Percentiles rank a stretch among this genome's conserved stretches.
These are phyloP conservation scores for Syzygium grande DNA, from an alignment of 345 rosid species.

Conservation along the genomic window DNA sequence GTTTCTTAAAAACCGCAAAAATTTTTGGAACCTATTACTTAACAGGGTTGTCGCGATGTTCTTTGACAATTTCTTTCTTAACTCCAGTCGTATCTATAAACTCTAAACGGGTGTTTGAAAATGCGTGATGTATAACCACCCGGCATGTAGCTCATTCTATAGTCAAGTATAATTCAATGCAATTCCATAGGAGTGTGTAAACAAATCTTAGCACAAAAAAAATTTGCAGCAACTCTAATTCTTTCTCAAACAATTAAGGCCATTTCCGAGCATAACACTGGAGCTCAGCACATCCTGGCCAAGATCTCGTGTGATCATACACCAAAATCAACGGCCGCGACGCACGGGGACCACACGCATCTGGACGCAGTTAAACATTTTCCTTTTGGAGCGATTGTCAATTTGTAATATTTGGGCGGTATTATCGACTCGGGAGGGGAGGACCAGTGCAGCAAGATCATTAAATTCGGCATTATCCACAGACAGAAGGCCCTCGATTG, in stretches of 20 bases:
- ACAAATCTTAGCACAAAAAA: neutral
- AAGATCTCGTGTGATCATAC: neutral
- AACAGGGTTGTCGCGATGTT: fast-evolving
- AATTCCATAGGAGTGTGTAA: neutral
- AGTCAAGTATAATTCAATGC: neutral
- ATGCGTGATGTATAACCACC: fast-evolving
- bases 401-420: fast-evolving
- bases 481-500: neutral
- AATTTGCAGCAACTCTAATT: neutral
- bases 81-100: fast-evolving
- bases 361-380: neutral
- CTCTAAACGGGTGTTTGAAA: neutral
- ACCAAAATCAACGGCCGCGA: neutral
- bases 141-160: neutral
- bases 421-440: neutral
- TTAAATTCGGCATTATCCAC: neutral
- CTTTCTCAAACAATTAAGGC: neutral
- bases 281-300: neutral
- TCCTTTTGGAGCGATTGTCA: neutral
- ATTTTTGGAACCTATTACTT: fast-evolving
- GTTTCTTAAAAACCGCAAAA: neutral
- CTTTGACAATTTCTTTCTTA: fast-evolving
- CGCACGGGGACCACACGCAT: neutral
- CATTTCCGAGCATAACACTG: neutral
- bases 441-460: neutral